A percentile compares a stretch with the other conserved stretches of the same genome.
phyloP scores from a whole-genome alignment of 495 filamentous ascomycete genomes.

The Tuber aestivum region DNA sequence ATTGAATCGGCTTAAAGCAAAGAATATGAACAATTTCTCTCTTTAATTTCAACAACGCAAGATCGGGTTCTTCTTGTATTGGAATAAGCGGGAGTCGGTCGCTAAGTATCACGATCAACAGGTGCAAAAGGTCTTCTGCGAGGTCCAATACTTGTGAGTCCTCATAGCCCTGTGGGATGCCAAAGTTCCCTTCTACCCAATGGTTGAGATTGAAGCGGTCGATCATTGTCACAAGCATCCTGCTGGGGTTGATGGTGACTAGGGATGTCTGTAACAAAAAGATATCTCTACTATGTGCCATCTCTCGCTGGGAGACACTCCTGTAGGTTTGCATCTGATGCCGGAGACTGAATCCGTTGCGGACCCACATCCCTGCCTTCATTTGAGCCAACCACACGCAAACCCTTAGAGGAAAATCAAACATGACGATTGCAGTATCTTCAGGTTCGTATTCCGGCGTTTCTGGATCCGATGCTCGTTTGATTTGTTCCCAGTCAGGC shows the following conservation, averaged over 20 bases:
- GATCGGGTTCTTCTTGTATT: slow-evolving; percentile 58
- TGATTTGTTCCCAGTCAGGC: slow-evolving; percentile 32
- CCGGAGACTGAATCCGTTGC: slow-evolving; percentile 88
- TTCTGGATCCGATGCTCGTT: slow-evolving; percentile 7
- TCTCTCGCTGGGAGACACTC: slow-evolving; percentile 77
- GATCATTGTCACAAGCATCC: slow-evolving; percentile 81
- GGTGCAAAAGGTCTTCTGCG: slow-evolving; percentile 89
- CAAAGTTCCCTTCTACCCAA: slow-evolving; percentile 83
- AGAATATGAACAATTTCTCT: slow-evolving; percentile 88
- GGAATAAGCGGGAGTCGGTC: slow-evolving; percentile 77
- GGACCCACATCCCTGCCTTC: slow-evolving; percentile 97
- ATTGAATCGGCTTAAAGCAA: slow-evolving; percentile 92
- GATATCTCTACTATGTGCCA: slow-evolving; percentile 90
- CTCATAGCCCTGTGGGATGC: slow-evolving; percentile 64
- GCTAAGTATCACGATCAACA: slow-evolving; percentile 83
- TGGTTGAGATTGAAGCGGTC: slow-evolving; percentile 82
- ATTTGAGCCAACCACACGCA: slow-evolving; percentile 97
- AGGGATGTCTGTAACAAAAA: slow-evolving; percentile 87
- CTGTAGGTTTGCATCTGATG: slow-evolving; percentile 92
- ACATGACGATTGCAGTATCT: slow-evolving; percentile 76
- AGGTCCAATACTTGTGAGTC: slow-evolving; percentile 83
- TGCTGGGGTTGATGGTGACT: slow-evolving; percentile 74
- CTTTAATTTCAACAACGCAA: slow-evolving; percentile 65
- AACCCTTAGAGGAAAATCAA: slow-evolving; percentile 87
- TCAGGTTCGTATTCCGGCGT: slow-evolving; percentile 53